Base-by-base conservation (phyloP, 108 stramenopile genomes). In the Epithemia pelagica region DNA sequence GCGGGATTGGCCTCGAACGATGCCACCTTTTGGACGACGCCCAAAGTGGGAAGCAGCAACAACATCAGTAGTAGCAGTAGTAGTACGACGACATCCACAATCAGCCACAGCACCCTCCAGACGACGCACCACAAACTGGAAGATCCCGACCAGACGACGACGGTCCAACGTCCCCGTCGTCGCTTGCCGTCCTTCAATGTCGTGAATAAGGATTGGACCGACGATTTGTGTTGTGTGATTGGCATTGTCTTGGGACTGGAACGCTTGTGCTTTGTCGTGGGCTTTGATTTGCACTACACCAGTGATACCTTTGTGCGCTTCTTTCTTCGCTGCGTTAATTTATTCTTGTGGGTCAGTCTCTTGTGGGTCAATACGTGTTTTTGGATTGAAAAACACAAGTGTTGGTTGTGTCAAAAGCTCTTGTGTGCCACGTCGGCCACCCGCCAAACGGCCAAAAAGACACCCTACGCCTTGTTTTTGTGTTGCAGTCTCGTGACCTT, bases 1-100 rank as follows among this genome's bases (percentile, higher is more conserved):
- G 72, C 67, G 2, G 72, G 72, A 31, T 23, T 73, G 5, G n/a
- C 55, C 7, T 73, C 72, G 27, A 32, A 68, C 51, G 72, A 73
- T 61, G 72, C 72, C 1, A 73, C 72, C 0, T 73, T 73, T 56
- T 24, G 51, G 3, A n/a, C 30, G 46, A 73, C 66, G 0, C 66
- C 72, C 8, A 73, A 73, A 46, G 67, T 31, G 28, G 67, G 67
- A 5, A 7, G 5, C 5, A 61, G 30, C 26, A 2, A 30, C 18
- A 61, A 61, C 60, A n/a, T 61, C 26, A 30, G 29, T n/a, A n/a
- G n/a, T n/a, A n/a, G n/a, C n/a, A n/a, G n/a, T n/a, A n/a, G n/a
- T n/a, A n/a, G n/a, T n/a, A 3, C n/a, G n/a, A 28, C 28, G 26
- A 61, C n/a, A n/a, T n/a, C n/a, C n/a, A n/a, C n/a, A n/a, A n/a